Evolutionary conservation across 106 monocot genomes (phyloP).

Genomic region (Phalaenopsis aphrodite): DNA sequence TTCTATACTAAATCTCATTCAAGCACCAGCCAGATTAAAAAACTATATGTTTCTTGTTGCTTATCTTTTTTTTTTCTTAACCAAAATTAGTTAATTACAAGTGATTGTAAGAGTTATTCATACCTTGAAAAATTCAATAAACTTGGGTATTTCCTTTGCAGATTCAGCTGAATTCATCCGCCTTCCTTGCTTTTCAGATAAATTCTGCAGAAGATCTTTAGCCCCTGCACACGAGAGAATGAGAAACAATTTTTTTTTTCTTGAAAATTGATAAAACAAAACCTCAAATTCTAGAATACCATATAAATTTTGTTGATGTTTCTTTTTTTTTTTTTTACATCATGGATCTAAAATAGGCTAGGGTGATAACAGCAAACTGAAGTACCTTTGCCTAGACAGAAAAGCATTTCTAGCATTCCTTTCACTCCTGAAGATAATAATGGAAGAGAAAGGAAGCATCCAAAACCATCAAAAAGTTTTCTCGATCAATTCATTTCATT

Average conservation of each 20-base stretch:
- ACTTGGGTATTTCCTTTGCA: slow-evolving; percentile 77
- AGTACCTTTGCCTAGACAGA: neutral
- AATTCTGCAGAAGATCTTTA: slow-evolving; percentile 57
- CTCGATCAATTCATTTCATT: too few relatives aligned
- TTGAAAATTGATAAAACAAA: neutral
- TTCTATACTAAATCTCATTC: neutral
- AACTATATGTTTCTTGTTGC: neutral
- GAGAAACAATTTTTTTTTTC: neutral
- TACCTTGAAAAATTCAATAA: slow-evolving; percentile 87
- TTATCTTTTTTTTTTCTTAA: neutral
- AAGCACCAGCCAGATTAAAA: neutral
- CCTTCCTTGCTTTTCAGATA: slow-evolving; percentile 93
- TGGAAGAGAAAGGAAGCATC: neutral
- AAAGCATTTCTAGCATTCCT: neutral
- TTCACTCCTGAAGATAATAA: neutral
- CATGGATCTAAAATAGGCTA: neutral
- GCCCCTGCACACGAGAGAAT: slow-evolving; percentile 35
- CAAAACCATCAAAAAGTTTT: too few relatives aligned
- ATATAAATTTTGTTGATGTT: neutral
- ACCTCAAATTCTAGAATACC: neutral
- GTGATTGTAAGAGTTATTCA: neutral
- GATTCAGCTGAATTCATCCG: slow-evolving; percentile 80
- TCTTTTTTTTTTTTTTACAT: neutral
- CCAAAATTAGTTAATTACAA: neutral
- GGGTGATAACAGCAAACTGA: neutral